Conservation (phyloP, 352 stramenopile genomes). For the Halophytophthora batemanensis region DNA sequence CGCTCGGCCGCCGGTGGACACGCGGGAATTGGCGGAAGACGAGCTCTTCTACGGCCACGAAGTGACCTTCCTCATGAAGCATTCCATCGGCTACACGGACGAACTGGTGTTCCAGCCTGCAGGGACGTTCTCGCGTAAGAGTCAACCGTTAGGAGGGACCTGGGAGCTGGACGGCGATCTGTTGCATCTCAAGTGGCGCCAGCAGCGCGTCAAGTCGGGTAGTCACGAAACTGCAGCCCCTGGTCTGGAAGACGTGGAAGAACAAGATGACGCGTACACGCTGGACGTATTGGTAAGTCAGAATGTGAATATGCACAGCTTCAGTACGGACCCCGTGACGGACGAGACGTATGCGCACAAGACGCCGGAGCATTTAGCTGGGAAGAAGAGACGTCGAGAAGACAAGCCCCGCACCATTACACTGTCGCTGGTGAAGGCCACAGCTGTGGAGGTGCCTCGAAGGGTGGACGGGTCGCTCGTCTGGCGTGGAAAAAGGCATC, state of each 20-base stretch:
- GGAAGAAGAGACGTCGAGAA: conserved; percentile 36
- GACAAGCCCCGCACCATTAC: conserved; percentile 50
- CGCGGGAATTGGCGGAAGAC: conserved; percentile 45
- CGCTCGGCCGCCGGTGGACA: conserved; percentile 54
- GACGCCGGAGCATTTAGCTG: conserved; percentile 56
- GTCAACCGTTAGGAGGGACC: conserved; percentile 58
- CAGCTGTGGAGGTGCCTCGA: conserved; percentile 49
- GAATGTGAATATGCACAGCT: conserved; percentile 73
- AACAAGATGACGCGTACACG: conserved; percentile 54
- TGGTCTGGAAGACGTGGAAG: conserved; percentile 20
- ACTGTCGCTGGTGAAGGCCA: conserved; percentile 65
- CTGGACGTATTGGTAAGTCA: conserved; percentile 77
- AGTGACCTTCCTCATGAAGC: conserved; percentile 75
- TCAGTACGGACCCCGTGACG: conserved; percentile 60
- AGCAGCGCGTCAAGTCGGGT: conserved; percentile 15
- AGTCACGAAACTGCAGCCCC: conserved; percentile 15
- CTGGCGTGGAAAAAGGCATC: conserved; percentile 6
- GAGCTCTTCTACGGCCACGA: conserved; percentile 80
- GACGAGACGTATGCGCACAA: conserved; percentile 66
- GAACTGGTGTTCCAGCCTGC: conserved; percentile 62
- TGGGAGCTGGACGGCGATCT: conserved; percentile 81
- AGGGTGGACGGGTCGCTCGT: conserved; percentile 41
- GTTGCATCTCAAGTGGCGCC: conserved; percentile 77
- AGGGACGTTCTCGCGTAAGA: conserved; percentile 67
- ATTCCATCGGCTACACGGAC: conserved; percentile 74